Evolutionary conservation across 2,329 filamentous ascomycete genomes (phyloP).

Genomic region (Penicillium sp.): DNA sequence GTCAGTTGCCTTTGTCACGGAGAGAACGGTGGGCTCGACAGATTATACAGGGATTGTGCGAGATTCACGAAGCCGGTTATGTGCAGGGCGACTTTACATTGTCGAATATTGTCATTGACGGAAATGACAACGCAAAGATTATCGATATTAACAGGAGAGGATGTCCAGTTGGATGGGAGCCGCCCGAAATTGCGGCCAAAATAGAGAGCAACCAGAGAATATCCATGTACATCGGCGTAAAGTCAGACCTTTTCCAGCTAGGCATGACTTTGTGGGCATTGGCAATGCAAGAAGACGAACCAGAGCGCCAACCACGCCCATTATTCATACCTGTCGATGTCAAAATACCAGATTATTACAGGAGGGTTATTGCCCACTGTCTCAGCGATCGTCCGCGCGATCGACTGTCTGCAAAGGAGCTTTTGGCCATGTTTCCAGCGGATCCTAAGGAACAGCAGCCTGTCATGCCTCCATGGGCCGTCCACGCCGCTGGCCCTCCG

Average conservation of each 20-base stretch:
- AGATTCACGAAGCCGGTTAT: slow-evolving; percentile 93
- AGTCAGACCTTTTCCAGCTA: slow-evolving; percentile 91
- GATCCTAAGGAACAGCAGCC: slow-evolving; percentile 10
- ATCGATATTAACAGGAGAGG: slow-evolving; percentile 97
- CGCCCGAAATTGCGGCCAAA: slow-evolving; percentile 80
- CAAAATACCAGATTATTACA: slow-evolving; percentile 72
- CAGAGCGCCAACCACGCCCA: slow-evolving; percentile 72
- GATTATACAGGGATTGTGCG: slow-evolving; percentile 81
- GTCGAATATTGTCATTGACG: slow-evolving; percentile 93
- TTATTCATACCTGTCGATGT: slow-evolving; percentile 51
- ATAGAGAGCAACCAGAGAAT: slow-evolving; percentile 87
- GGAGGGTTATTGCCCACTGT: slow-evolving; percentile 70
- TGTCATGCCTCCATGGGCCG: slow-evolving; percentile 3
- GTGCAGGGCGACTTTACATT: slow-evolving; percentile 97
- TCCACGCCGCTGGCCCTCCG: not conserved
- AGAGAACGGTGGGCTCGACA: slow-evolving; percentile 87
- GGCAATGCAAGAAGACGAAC: slow-evolving; percentile 82
- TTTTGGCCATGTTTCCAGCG: slow-evolving; percentile 66
- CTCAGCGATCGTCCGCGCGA: slow-evolving; percentile 69
- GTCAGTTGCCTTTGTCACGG: slow-evolving; percentile 62
- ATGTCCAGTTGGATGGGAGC: slow-evolving; percentile 97
- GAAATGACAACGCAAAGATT: slow-evolving; percentile 80
- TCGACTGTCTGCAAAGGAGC: slow-evolving; percentile 67
- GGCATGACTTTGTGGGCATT: slow-evolving; percentile 97
- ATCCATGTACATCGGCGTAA: slow-evolving; percentile 96